Conservation (phyloP, 1,284 basidiomycete genomes). For the Porogramme epimiltina region DNA sequence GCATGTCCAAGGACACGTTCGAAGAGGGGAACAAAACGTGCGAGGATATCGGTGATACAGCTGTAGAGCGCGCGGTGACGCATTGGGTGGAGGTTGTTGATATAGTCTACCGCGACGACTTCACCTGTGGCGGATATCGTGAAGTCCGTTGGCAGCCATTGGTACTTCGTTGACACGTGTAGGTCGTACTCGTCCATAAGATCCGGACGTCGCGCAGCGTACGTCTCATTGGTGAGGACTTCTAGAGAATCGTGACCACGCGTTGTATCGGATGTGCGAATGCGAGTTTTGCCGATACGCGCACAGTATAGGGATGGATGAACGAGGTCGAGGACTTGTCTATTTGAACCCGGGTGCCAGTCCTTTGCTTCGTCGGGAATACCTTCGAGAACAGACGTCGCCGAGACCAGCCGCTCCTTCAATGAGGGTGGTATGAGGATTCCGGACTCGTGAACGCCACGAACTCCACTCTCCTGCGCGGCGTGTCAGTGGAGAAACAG, state of each 20-base stretch:
- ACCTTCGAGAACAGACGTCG: not conserved
- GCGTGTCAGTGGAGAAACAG: not conserved
- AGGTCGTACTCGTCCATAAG: not conserved
- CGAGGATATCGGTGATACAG: constrained; percentile 2
- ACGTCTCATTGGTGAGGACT: not conserved
- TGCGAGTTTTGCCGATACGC: not conserved
- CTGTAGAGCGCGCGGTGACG: not conserved
- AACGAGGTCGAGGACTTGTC: constrained; percentile 8
- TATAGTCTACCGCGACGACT: constrained; percentile 4
- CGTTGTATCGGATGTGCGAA: not conserved
- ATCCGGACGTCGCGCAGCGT: not conserved
- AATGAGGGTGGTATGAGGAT: not conserved
- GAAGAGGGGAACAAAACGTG: constrained; percentile 8
- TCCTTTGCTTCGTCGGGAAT: constrained; percentile 4
- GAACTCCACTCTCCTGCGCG: not conserved
- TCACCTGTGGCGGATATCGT: constrained; percentile 1
- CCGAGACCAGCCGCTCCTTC: not conserved
- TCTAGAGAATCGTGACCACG: not conserved
- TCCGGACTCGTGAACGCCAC: not conserved
- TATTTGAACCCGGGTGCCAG: constrained; percentile 9
- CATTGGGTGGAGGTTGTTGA: constrained; percentile 10
- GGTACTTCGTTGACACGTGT: constrained; percentile 1
- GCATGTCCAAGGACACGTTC: constrained; percentile 5
- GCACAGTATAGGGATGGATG: constrained; percentile 8
- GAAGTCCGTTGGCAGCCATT: constrained; percentile 14